A percentile compares a stretch with the other conserved stretches of the same genome.
Evolutionary conservation across 345 rosid species (phyloP).

Genomic region (Aquilaria malaccensis): DNA sequence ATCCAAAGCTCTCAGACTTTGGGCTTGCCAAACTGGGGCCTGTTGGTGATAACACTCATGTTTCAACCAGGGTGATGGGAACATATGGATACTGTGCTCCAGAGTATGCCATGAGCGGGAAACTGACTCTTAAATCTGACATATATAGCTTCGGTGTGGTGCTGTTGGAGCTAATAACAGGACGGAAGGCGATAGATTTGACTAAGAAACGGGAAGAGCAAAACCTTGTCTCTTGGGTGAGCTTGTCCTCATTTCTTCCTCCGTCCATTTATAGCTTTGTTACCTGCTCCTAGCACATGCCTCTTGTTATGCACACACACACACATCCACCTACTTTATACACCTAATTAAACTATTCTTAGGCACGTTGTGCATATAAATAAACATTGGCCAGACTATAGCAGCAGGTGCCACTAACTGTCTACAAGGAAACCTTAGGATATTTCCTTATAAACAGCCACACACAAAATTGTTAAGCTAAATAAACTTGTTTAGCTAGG

Average conservation of each 20-base stretch:
- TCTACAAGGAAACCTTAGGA: no score
- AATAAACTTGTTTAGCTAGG: no score
- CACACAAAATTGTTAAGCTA: no score
- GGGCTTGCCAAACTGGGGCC: conserved; percentile 97
- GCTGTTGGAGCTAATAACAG: conserved; percentile 83
- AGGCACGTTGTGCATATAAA: no score
- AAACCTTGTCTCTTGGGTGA: conserved; percentile 84
- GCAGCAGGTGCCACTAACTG: no score
- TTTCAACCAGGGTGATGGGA: conserved; percentile 97
- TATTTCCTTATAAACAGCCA: no score
- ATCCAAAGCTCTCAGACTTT: conserved; percentile 84
- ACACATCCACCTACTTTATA: no score
- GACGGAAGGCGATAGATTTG: conserved; percentile 77
- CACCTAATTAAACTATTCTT: no score
- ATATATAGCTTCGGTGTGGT: conserved; percentile 98
- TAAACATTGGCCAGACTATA: no score
- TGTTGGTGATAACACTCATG: conserved; percentile 95
- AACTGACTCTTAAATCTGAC: conserved; percentile 87
- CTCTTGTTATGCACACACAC: no score
- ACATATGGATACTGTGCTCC: conserved; percentile 99
- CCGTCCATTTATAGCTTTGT: no score
- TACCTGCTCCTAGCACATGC: no score
- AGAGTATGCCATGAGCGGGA: conserved; percentile 97
- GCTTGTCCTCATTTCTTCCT: conserved; percentile 5
- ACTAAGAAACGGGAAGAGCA: conserved; percentile 61